A percentile compares a stretch with the other conserved stretches of the same genome.
Evolutionary conservation across 208 protist genomes (phyloP).

Genomic region (Leishmania turanica): DNA sequence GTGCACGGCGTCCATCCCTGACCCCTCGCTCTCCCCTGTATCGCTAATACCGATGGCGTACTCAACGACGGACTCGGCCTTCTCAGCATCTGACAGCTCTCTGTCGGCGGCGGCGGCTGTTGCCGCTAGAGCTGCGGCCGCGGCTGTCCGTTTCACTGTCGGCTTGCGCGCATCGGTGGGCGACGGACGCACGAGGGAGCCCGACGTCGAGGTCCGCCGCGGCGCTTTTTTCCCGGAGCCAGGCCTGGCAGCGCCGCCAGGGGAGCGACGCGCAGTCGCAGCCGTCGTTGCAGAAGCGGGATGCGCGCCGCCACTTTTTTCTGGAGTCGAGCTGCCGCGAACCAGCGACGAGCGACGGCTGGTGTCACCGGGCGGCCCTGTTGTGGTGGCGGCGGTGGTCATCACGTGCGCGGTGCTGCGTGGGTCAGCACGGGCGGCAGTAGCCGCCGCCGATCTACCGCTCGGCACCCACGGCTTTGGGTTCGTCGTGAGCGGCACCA

Average conservation of each 20-base stretch:
- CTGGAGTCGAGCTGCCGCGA: neutral
- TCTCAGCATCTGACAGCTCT: neutral
- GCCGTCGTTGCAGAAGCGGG: neutral
- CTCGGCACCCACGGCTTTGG: conserved; percentile 25
- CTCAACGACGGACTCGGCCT: conserved; percentile 21
- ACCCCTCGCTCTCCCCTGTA: conserved; percentile 2
- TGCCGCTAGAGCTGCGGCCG: neutral
- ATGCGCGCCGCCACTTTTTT: neutral
- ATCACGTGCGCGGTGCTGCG: neutral
- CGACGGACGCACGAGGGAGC: neutral
- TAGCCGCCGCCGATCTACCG: neutral
- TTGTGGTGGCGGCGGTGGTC: neutral
- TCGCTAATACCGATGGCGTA: conserved; percentile 17
- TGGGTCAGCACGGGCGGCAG: neutral
- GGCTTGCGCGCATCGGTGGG: neutral
- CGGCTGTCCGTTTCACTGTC: neutral
- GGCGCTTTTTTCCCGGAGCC: neutral
- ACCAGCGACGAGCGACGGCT: neutral
- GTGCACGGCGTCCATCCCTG: neutral
- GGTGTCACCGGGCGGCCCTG: neutral
- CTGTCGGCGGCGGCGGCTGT: neutral
- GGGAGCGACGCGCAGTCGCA: neutral
- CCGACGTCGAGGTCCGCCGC: neutral
- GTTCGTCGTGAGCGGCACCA: conserved; percentile 1
- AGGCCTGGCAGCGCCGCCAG: neutral